Percentiles rank a stretch among this genome's conserved stretches.
Conservation (phyloP, 345 rosid genomes). For the Eucalyptus curtisii region DNA sequence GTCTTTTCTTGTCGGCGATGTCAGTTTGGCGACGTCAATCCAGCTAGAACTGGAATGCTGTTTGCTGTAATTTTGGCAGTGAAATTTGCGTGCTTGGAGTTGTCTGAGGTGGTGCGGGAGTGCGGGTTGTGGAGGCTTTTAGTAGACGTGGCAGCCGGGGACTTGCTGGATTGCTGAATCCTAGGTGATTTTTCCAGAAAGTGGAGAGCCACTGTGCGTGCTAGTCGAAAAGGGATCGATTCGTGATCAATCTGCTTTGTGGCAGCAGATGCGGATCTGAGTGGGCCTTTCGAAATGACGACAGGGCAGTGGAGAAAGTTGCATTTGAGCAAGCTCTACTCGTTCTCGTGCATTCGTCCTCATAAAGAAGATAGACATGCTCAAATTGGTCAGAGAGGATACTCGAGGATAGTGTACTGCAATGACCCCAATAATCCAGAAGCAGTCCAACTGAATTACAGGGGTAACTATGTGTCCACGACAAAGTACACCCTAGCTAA, state of each 20-base stretch:
- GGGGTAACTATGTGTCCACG: conserved; percentile 76
- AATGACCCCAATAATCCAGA: conserved; percentile 70
- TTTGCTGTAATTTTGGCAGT: background rate
- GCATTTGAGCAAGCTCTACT: conserved; percentile 41
- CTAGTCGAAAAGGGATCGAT: background rate
- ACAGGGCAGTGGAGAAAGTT: conserved; percentile 21
- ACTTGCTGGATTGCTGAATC: background rate
- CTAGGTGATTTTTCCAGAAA: background rate
- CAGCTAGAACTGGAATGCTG: background rate
- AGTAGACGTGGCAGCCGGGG: background rate
- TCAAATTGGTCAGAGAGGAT: conserved; percentile 19
- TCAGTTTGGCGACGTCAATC: background rate
- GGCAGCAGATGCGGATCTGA: background rate
- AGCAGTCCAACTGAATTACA: conserved; percentile 41
- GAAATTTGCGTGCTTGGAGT: background rate
- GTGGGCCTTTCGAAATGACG: conserved; percentile 8
- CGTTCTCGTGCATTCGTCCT: conserved; percentile 47
- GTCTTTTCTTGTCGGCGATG: background rate
- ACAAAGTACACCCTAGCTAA: conserved; percentile 66
- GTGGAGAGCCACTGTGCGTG: background rate
- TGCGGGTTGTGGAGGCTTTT: background rate
- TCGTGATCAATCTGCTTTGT: background rate
- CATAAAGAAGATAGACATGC: conserved; percentile 16
- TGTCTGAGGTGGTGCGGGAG: background rate
- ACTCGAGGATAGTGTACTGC: conserved; percentile 81